Evolutionary conservation across 108 stramenopile genomes (phyloP), one percentile per base, ranked within the genome.

Genomic region (Fistulifera pelliculosa): DNA sequence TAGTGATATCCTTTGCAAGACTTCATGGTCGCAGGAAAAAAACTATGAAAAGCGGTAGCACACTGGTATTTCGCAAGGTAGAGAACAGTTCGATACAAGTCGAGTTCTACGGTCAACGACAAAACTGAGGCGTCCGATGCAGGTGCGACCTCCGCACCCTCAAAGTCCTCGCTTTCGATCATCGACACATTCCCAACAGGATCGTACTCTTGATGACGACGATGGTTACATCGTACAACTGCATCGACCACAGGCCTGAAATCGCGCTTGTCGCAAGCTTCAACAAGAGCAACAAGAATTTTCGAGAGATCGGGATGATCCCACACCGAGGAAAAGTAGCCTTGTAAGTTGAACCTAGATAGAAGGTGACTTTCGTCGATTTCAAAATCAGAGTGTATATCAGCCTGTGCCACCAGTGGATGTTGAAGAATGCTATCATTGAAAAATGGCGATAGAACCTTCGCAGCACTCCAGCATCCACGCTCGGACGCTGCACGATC

Each of bases 1-100:
- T 83, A 89, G 49, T 90, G 88, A 62, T 84, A 90, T 18, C 88
- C 88, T 52, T 86, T 90, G 63, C 88, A 90, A 35, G 88, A 70
- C 31, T 75, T 83, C 14, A 58, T 41, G 10, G 71, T 70, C 15
- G 76, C 64, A 22, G 76, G 81, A 43, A 75, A 77, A 8, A 73
- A 91, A 54, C 68, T 61, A 60, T 77, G 76, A 40, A 75, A 77
- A 35, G 83, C 90, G 10, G 75, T 82, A 11, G 85, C 81, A 43
- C 88, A 90, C 47, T 90, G 88, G 61, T 90, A 90, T 48, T 81
- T 79, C 14, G 80, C 84, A 24, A 90, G 65, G 56, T 90, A 90
- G 48, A 82, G 66, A 18, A 85, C 50, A 0, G 84, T 90, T 42
- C 82, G 68, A 58, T 90, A 90, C 44, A 76, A 76, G 60, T 90